Base-by-base conservation (phyloP, 768 basidiomycete species). In the Tylopilus sp. region DNA sequence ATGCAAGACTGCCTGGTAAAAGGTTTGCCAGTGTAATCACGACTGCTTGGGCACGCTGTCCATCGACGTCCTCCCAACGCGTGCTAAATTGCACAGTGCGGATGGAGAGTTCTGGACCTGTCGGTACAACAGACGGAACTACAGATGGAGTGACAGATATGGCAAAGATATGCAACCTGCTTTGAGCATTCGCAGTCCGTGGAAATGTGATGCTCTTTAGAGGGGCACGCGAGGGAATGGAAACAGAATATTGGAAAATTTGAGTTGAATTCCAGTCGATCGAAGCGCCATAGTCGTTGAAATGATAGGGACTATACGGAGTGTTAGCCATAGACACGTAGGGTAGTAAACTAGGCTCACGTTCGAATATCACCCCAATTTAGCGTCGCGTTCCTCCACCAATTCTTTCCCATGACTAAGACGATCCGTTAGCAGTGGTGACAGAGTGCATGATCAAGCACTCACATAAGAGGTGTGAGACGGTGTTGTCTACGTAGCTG, bases 1-100 rank as follows among this genome's bases (percentile, higher is more conserved):
- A 46, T 2, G 40, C 59, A 2, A 68, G 45, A 31, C 45, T 67
- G 2, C 68, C 65, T 0, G 81, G 76, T 10, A 79, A 66, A 12
- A 81, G 66, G 55, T 84, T 84, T 22, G 76, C 75, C 13, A 84
- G 56, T 0, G 78, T 80, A 34, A 84, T 73, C 41, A 79, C 77
- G 0, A 84, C 74, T 0, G 72, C 74, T 57, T 82, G 80, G 5
- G 74, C 74, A 24, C 72, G 74, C 43, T 61, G 60, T 3, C 67
- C 69, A 25, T 68, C 38, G 26, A 75, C 60, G 21, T 71, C 61
- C 29, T 76, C 73, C 79, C 78, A 81, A 21, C 78, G 72, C 1
- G 72, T 74, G 9, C 75, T 75, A 49, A 80, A 80, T 13, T 73
- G 69, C 1, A 73, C 74, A 13, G 66, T 68, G 26, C 77, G 76